Percentiles rank a stretch among this genome's conserved stretches.
phyloP scores from a whole-genome alignment of 1,284 basidiomycete genomes.

The Wolfiporia cocos region DNA sequence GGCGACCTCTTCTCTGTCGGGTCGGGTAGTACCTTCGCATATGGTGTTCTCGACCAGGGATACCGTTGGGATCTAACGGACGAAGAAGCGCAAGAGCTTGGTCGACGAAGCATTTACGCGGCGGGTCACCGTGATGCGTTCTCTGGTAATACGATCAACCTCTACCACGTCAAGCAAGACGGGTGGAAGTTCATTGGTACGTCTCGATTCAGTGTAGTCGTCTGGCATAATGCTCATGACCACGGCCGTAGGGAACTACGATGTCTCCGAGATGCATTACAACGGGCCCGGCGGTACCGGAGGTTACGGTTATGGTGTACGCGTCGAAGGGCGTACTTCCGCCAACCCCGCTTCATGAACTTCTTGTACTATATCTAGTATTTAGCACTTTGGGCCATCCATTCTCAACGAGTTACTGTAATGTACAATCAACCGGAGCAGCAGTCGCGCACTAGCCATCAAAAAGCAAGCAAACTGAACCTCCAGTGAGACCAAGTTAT shows the following conservation, averaged over 20 bases:
- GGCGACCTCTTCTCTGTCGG: constrained; percentile 98
- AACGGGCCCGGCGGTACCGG: constrained; percentile 69
- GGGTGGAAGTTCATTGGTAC: constrained; percentile 92
- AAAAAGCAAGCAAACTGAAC: no score
- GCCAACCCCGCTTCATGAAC: constrained; percentile 18
- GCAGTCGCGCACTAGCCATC: no score
- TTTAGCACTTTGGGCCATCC: no score
- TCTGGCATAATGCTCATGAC: neutral
- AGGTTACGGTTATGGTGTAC: constrained; percentile 77
- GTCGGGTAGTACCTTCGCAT: constrained; percentile 97
- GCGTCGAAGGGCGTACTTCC: constrained; percentile 34
- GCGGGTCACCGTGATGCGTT: constrained; percentile 97
- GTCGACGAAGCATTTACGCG: constrained; percentile 92
- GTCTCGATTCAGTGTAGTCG: constrained; percentile 19
- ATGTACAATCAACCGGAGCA: no score
- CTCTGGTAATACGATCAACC: constrained; percentile 95
- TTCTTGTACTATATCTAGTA: neutral
- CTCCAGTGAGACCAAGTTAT: no score
- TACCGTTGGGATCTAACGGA: constrained; percentile 94
- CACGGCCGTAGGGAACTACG: constrained; percentile 63
- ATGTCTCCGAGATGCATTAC: constrained; percentile 75
- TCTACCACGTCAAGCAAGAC: constrained; percentile 92
- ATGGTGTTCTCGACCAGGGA: constrained; percentile 96
- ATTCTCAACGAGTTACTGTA: no score
- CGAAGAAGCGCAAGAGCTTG: constrained; percentile 94